Base-by-base conservation (phyloP, 345 rosid species). In the Boechera divaricarpa region DNA sequence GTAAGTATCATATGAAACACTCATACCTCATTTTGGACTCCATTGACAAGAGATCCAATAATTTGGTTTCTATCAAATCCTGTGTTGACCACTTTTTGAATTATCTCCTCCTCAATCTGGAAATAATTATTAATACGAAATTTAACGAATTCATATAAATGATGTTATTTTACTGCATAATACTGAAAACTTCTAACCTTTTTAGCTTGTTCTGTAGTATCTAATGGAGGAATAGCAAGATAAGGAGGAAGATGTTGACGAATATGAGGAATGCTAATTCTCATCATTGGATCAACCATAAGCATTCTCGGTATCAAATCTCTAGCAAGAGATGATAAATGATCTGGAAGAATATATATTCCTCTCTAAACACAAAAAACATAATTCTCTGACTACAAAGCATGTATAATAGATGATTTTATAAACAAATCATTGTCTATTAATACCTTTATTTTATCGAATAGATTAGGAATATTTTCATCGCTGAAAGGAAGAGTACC, bases 401-500 rank as follows among this genome's bases (percentile, higher is more conserved):
- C 62, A 72, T 15, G 9, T 62, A 9, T 51, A 26, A 45, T 32
- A 63, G 7, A 28, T 26, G 32, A 39, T 35, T 65, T 13, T 13
- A 3, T 48, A 36, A 42, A 13, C 7, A n/a, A 2, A 60, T 39
- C 13, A 56, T 52, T 61, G 15, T 36, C 7, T 18, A 53, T 21
- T 21, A 21, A 21, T 21, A 89, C 98, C 96, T 87, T 89, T 67
- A 91, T 89, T 82, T 90, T 94, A 71, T 77, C 77, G 52, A 87
- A 91, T 52, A 94, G 89, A 53, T 61, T 84, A 47, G 93, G 92
- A 61, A 94, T 69, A 79, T 84, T 86, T 71, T 81, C 92, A 47
- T 94, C 97, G 60, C 87, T 92, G 59, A 94, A 94, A 41, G 98
- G 98, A 73, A 94, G 96, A 54, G 79, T 70, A 12, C 98, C 98